Conservation (phyloP, 208 protist species). For the Acanthamoeba triangularis region DNA sequence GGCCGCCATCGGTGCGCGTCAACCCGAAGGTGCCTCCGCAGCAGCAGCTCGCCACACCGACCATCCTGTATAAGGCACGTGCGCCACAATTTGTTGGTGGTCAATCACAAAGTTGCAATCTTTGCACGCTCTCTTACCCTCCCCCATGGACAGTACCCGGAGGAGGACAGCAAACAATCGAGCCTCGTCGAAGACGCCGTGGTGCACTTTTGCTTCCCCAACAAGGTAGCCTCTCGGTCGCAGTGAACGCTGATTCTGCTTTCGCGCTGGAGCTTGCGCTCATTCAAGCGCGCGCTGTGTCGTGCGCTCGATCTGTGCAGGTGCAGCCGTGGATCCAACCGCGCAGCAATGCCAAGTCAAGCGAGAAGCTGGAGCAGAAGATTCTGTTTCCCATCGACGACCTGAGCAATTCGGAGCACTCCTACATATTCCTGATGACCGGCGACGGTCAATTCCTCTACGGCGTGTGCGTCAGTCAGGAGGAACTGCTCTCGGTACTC, state of each 20-base stretch:
- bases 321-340: not conserved
- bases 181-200: not conserved
- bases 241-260: not conserved
- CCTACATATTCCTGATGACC: constrained; percentile 44
- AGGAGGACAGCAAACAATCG: not conserved
- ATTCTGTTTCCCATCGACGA: constrained; percentile 31
- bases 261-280: not conserved
- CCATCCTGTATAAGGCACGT: constrained; percentile 10
- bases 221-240: not conserved
- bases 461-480: constrained; percentile 38
- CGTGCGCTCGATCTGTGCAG: not conserved
- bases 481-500: constrained; percentile 15
- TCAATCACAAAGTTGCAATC: not conserved
- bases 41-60: not conserved
- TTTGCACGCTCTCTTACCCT: not conserved
- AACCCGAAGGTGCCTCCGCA: not conserved
- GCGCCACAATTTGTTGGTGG: not conserved
- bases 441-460: not conserved
- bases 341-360: constrained; percentile 7
- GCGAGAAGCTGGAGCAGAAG: not conserved
- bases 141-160: not conserved
- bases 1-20: not conserved
- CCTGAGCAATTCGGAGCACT: constrained; percentile 11
- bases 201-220: constrained; percentile 26
- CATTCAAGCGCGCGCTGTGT: not conserved